Evolutionary conservation across 306 rosid species (phyloP).

Genomic region (Prunus mume): DNA sequence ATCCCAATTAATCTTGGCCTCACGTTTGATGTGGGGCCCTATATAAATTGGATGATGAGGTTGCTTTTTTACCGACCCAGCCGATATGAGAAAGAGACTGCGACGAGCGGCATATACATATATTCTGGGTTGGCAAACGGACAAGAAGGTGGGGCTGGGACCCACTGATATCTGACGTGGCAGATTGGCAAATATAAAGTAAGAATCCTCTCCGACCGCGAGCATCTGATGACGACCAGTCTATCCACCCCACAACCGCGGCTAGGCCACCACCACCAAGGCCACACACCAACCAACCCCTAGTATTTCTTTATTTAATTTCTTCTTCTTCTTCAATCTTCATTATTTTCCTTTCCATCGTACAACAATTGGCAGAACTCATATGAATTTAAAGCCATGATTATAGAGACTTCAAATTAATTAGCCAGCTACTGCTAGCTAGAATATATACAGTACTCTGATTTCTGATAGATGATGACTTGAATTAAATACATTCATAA

Average conservation of each 20-base stretch:
- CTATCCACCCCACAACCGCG: conserved; percentile 26
- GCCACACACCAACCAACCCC: background rate
- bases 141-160: conserved; percentile 27
- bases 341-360: too few species aligned
- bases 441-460: too few species aligned
- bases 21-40: conserved; percentile 16
- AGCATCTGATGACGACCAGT: conserved; percentile 35
- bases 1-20: conserved; percentile 7
- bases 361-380: too few species aligned
- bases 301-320: background rate
- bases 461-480: too few species aligned
- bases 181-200: conserved; percentile 13
- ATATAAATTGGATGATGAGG: background rate
- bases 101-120: background rate
- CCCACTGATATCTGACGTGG: conserved; percentile 20
- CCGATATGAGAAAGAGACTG: background rate
- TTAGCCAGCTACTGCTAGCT: too few species aligned
- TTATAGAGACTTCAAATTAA: too few species aligned
- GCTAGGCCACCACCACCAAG: conserved; percentile 27
- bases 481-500: too few species aligned
- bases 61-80: conserved; percentile 8
- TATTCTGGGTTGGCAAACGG: conserved; percentile 16
- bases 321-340: too few species aligned
- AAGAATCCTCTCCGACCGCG: conserved; percentile 27
- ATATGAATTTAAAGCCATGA: too few species aligned